These are phyloP conservation scores for Plectosphaerella sp. DNA, from an alignment of 2,329 filamentous ascomycete genomes.

Conservation along the genomic window DNA sequence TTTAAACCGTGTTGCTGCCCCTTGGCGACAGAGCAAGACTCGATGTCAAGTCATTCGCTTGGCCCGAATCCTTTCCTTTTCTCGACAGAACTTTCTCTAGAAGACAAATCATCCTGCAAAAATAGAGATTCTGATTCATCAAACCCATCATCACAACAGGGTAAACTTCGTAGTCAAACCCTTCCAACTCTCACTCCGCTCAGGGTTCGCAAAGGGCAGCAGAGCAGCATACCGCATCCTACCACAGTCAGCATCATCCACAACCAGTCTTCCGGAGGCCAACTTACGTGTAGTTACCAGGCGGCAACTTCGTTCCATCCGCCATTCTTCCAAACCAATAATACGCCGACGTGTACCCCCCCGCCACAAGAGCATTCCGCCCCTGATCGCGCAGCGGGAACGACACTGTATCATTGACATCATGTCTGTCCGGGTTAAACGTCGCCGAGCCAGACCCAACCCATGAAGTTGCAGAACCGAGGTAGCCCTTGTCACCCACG, in stretches of 20 bases:
- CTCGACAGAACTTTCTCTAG: no score
- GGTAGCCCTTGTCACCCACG: constrained; percentile 28
- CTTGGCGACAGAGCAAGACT: no score
- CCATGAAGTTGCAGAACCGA: constrained; percentile 33
- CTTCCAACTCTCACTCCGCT: constrained; percentile 4
- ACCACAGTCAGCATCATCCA: not conserved
- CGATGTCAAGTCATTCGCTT: no score
- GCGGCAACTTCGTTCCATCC: constrained; percentile 31
- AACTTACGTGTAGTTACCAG: constrained; percentile 34
- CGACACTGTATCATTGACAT: constrained; percentile 30
- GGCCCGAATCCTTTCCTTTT: no score
- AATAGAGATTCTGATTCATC: no score
- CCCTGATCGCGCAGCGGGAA: constrained; percentile 25
- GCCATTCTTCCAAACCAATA: constrained; percentile 39
- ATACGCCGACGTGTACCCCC: constrained; percentile 22
- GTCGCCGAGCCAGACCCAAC: constrained; percentile 16
- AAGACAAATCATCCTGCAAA: no score
- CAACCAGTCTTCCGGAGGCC: not conserved
- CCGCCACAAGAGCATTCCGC: constrained; percentile 20
- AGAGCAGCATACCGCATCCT: constrained; percentile 8
- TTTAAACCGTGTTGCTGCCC: no score
- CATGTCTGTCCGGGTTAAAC: constrained; percentile 28
- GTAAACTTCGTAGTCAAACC: constrained; percentile 6
- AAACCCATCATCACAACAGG: not conserved
- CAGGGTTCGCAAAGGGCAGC: constrained; percentile 4